A percentile compares a stretch with the other conserved stretches of the same genome.
Evolutionary conservation across 208 protist genomes (phyloP).

Genomic region (Trypanosoma vivax): DNA sequence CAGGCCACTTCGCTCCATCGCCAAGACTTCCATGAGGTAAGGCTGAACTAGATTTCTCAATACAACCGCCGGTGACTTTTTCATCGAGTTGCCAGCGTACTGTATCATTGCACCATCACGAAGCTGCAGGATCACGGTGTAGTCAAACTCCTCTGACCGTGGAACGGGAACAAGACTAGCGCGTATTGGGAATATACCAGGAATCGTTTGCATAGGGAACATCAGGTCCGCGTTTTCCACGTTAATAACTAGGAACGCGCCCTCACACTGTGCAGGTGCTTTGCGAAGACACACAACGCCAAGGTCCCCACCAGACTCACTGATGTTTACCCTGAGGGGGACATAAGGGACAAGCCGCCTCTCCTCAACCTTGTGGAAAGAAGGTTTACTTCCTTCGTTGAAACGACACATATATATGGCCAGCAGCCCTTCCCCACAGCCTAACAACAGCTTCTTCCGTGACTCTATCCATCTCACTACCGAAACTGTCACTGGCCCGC

Average conservation of each 20-base stretch:
- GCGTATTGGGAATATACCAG: slow-evolving; percentile 1
- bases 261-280: neutral
- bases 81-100: slow-evolving; percentile 10
- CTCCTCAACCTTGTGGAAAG: slow-evolving; percentile 10
- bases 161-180: slow-evolving; percentile 9
- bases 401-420: slow-evolving; percentile 8
- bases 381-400: neutral
- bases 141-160: slow-evolving; percentile 1
- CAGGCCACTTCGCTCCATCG: slow-evolving; percentile 1
- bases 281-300: slow-evolving; percentile 13
- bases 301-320: slow-evolving; percentile 5
- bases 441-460: slow-evolving; percentile 8
- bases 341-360: slow-evolving; percentile 4
- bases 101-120: slow-evolving; percentile 17
- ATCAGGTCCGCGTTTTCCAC: slow-evolving; percentile 1
- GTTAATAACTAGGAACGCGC: slow-evolving; percentile 16
- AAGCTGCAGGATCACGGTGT: slow-evolving; percentile 17
- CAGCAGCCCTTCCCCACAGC: slow-evolving; percentile 7
- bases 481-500: slow-evolving; percentile 1
- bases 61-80: neutral
- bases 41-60: slow-evolving; percentile 1
- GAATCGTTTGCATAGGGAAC: slow-evolving; percentile 4
- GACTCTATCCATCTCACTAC: slow-evolving; percentile 11
- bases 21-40: neutral
- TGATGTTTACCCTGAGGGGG: neutral